Percentiles rank a stretch among this genome's conserved stretches.
phyloP scores from a whole-genome alignment of 306 rosid species.

The Malus asiatica region DNA sequence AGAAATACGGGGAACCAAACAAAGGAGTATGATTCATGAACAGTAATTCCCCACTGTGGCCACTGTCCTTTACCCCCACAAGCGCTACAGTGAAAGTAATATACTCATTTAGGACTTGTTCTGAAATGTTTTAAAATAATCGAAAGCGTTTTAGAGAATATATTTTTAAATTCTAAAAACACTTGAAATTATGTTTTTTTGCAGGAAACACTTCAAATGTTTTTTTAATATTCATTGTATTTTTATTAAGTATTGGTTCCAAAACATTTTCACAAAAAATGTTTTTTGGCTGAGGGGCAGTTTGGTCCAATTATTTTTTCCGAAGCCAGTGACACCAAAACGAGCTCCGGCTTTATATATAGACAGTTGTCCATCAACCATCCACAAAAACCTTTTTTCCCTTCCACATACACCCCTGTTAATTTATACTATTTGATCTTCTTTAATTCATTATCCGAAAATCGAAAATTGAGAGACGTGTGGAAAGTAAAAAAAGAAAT shows the following conservation, averaged over 20 bases:
- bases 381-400: background rate
- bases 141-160: fast-evolving
- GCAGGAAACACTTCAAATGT: no score
- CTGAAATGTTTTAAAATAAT: fast-evolving
- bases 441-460: no score
- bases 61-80: conserved; percentile 23
- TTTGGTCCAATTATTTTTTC: no score
- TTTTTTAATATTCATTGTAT: no score
- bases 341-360: no score
- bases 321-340: no score
- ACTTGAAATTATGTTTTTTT: no score
- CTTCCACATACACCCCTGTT: fast-evolving
- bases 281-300: no score
- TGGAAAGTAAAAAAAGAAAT: fast-evolving
- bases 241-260: no score
- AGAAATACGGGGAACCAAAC: conserved; percentile 23
- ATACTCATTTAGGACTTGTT: background rate
- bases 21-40: conserved; percentile 31
- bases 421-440: fast-evolving
- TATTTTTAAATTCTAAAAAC: no score
- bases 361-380: no score
- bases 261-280: no score
- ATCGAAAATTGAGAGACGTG: fast-evolving
- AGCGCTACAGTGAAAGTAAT: conserved; percentile 30
- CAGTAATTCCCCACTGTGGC: conserved; percentile 29